Percentiles rank a stretch among this genome's conserved stretches.
Evolutionary conservation across 2,329 filamentous ascomycete genomes (phyloP).

Genomic region (Aspergillus texensis): DNA sequence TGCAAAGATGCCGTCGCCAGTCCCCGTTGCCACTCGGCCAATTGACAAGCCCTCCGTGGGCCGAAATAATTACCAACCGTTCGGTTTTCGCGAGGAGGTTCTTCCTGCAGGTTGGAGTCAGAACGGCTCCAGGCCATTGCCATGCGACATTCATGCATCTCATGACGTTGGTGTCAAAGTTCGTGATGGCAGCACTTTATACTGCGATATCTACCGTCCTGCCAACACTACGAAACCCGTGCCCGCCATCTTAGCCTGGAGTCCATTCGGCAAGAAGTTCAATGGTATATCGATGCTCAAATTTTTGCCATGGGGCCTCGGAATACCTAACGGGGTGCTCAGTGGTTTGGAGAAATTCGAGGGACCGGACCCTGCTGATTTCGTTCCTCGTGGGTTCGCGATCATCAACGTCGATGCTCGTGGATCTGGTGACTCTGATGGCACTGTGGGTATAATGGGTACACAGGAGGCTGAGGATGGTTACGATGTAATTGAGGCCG

Average conservation of each 20-base stretch:
- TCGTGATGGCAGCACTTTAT: background rate
- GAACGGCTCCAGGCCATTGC: background rate
- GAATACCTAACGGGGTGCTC: background rate
- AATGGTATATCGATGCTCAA: background rate
- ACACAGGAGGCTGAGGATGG: background rate
- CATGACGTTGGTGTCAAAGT: background rate
- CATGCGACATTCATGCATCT: background rate
- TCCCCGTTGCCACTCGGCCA: background rate
- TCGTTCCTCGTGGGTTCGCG: background rate
- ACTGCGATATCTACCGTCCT: slow-evolving; percentile 4
- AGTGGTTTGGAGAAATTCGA: background rate
- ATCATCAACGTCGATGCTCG: slow-evolving; percentile 3
- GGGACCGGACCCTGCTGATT: slow-evolving; percentile 1
- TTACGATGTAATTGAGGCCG: slow-evolving; percentile 16
- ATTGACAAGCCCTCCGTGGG: background rate
- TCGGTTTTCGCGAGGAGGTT: background rate
- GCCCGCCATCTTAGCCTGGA: background rate
- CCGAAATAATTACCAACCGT: background rate
- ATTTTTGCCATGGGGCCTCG: background rate
- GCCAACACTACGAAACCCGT: background rate
- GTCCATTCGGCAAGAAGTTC: background rate
- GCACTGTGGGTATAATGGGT: background rate
- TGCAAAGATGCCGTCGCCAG: background rate
- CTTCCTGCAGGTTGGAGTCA: background rate
- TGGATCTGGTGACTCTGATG: background rate